A percentile compares a stretch with the other conserved stretches of the same genome.
Conservation (phyloP, 1,284 basidiomycete species). For the Phylloporus sp. region DNA sequence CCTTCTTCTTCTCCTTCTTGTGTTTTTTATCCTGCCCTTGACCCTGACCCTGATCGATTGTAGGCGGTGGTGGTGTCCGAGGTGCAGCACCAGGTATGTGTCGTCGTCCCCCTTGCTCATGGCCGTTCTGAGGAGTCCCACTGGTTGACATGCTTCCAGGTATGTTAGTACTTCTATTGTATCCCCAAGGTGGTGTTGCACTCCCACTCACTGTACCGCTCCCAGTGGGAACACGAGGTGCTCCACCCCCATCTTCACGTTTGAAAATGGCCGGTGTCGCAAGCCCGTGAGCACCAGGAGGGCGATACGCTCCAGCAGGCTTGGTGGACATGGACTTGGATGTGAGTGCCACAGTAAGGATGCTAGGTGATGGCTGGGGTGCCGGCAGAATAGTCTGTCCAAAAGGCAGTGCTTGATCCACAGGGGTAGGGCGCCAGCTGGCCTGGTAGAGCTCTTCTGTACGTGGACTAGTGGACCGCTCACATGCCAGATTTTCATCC, state of each 20-base stretch:
- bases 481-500: constrained; percentile 96
- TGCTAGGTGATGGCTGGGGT: constrained; percentile 70
- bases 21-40: constrained; percentile 48
- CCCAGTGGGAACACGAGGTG: constrained; percentile 50
- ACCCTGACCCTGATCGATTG: constrained; percentile 22
- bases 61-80: constrained; percentile 50
- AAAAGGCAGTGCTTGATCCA: constrained; percentile 74
- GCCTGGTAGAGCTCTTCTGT: constrained; percentile 88
- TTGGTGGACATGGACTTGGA: constrained; percentile 48
- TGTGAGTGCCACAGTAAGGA: constrained; percentile 44
- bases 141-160: constrained; percentile 30
- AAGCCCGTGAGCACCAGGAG: constrained; percentile 89
- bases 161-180: constrained; percentile 39
- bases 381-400: constrained; percentile 74
- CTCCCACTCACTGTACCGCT: constrained; percentile 53
- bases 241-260: constrained; percentile 83
- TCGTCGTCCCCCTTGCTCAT: constrained; percentile 37
- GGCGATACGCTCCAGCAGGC: constrained; percentile 85
- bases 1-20: constrained; percentile 60
- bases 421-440: constrained; percentile 79
- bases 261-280: constrained; percentile 87
- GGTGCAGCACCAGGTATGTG: constrained; percentile 74
- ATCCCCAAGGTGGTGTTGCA: constrained; percentile 53
- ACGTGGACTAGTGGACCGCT: constrained; percentile 84
- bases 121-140: constrained; percentile 37